Percentiles rank a stretch among this genome's conserved stretches.
Evolutionary conservation across 2,329 filamentous ascomycete genomes (phyloP).

Genomic region (Colletotrichum echinochloae): DNA sequence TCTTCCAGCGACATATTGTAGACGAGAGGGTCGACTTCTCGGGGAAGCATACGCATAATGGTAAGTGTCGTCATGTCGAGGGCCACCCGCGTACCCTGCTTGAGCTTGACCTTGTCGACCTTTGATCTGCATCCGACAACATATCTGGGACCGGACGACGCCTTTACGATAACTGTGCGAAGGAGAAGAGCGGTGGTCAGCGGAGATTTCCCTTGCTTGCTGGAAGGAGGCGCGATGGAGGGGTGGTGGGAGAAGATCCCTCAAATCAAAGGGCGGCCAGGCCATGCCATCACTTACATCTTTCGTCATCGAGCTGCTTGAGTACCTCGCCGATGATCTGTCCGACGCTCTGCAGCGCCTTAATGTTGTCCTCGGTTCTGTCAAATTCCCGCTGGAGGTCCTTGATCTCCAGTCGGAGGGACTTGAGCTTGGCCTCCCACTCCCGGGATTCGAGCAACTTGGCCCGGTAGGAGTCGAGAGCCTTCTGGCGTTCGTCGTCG

Average conservation of each 20-base stretch:
- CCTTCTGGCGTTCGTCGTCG: conserved; percentile 73
- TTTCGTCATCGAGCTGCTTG: conserved; percentile 98
- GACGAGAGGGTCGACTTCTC: conserved; percentile 97
- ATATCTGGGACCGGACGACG: conserved; percentile 95
- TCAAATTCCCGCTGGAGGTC: conserved; percentile 94
- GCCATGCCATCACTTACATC: conserved; percentile 75
- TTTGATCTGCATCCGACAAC: conserved; percentile 98
- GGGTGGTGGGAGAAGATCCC: background rate
- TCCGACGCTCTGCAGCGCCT: conserved; percentile 97
- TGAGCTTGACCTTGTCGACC: conserved; percentile 96
- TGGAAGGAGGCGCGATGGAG: background rate
- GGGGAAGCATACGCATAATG: conserved; percentile 99
- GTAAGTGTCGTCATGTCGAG: conserved; percentile 99
- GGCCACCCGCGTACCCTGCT: conserved; percentile 97
- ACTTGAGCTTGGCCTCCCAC: conserved; percentile 98
- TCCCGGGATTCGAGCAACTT: conserved; percentile 95
- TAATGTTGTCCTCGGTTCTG: conserved; percentile 98
- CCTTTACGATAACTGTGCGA: conserved; percentile 91
- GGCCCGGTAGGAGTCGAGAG: conserved; percentile 81
- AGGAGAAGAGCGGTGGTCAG: conserved; percentile 4
- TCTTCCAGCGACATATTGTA: conserved; percentile 99
- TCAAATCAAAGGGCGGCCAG: background rate
- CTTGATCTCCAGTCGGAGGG: conserved; percentile 94
- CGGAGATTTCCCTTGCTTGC: background rate
- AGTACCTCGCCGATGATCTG: conserved; percentile 99